These are phyloP conservation scores for Suillus plorans DNA, from an alignment of 768 basidiomycete species.

Conservation along the genomic window DNA sequence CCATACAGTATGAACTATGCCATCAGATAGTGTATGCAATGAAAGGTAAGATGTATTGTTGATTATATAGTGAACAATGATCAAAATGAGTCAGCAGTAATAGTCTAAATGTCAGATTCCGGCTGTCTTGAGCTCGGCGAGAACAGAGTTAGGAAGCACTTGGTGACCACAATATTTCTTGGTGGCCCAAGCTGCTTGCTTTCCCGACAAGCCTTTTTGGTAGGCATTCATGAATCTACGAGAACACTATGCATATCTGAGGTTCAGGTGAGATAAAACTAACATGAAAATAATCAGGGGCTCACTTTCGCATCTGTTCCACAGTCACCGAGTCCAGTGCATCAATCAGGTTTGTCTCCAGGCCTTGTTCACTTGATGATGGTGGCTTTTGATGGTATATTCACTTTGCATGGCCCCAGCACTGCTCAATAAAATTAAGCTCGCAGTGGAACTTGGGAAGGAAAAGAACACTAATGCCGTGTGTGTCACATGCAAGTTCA, in stretches of 20 bases:
- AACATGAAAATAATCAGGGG: not conserved
- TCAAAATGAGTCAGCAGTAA: no score
- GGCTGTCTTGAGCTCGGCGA: no score
- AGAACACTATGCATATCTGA: conserved; percentile 10
- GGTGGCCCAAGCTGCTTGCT: conserved; percentile 11
- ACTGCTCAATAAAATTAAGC: conserved; percentile 31
- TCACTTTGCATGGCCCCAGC: conserved; percentile 28
- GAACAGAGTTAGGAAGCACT: no score
- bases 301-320: conserved; percentile 11
- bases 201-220: conserved; percentile 13
- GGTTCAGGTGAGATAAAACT: not conserved
- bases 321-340: conserved; percentile 12
- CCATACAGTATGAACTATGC: no score
- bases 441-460: conserved; percentile 10
- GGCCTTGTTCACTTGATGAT: conserved; percentile 16
- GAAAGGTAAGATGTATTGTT: no score
- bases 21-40: no score
- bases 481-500: conserved; percentile 21
- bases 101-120: no score
- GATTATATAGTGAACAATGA: no score
- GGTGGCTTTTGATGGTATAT: conserved; percentile 18
- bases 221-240: conserved; percentile 20
- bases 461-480: conserved; percentile 19
- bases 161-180: no score
- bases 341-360: conserved; percentile 11